Evolutionary conservation across 352 stramenopile genomes (phyloP), one percentile per base, ranked within the genome.

Genomic region (Phytophthora uliginosa): DNA sequence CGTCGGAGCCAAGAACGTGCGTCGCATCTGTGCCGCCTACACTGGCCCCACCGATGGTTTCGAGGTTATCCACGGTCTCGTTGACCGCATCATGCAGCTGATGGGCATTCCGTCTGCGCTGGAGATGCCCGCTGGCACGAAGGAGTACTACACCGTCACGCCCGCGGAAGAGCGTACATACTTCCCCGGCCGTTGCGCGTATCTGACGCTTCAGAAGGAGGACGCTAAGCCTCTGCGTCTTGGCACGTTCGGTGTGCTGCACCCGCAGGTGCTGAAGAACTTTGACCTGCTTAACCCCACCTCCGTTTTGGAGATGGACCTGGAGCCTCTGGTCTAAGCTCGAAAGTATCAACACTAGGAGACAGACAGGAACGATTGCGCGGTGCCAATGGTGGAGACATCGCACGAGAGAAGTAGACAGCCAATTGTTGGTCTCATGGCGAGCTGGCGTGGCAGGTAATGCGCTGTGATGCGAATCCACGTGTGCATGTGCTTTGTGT

Each of bases 61-160:
- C 75, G 98, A 99, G 81, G 96, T 99, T 22, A 99, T 99, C 64
- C 98, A 99, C 83, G 98, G 98, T 47, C 91, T 99, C 28, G 95
- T 99, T 47, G 98, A 99, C 85, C 91, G 98, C 50, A 95, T 99
- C 77, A 99, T 99, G 97, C 95, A 98, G 73, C 81, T 99, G 28
- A 90, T 99, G 42, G 97, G 98, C 69, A 94, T 99, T 40, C 87
- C 84, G 50, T 94, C 76, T 28, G 65, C 83, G 62, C 68, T 95
- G 31, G 72, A 95, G 84, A 83, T 88, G 81, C 67, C 89, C 48
- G 86, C 83, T 47, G 76, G 81, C 36, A 85, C 73, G 22, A 76
- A 77, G 60, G 92, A 95, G 84, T 93, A 93, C 77, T 95, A 95
- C 74, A 84, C 83, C 38, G 82, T 95, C 75, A 77, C 79, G 8